A percentile compares a stretch with the other conserved stretches of the same genome.
These are phyloP conservation scores for Penicillium coprophilum DNA, from an alignment of 495 filamentous ascomycete genomes.

Conservation along the genomic window DNA sequence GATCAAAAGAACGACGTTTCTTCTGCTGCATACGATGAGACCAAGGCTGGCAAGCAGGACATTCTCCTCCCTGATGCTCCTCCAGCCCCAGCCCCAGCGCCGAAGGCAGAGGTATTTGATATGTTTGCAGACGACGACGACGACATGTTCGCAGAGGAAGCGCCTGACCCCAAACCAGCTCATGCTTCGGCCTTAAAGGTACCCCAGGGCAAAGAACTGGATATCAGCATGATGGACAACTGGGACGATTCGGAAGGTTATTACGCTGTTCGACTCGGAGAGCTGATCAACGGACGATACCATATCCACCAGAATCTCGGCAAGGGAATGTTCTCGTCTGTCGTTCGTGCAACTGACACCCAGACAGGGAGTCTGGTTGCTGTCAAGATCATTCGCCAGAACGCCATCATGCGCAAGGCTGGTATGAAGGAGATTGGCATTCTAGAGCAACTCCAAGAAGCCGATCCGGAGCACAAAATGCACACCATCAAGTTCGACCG, in stretches of 20 bases:
- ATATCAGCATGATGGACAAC: constrained; percentile 84
- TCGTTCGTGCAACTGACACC: constrained; percentile 85
- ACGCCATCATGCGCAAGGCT: constrained; percentile 88
- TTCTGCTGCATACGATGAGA: constrained; percentile 63
- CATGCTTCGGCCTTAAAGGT: constrained; percentile 48
- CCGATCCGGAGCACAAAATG: constrained; percentile 88
- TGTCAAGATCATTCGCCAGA: constrained; percentile 92
- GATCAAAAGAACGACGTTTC: constrained; percentile 56
- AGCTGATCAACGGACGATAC: constrained; percentile 84
- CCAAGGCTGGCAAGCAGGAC: constrained; percentile 54
- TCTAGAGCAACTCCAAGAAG: constrained; percentile 73
- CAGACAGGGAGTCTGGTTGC: constrained; percentile 71
- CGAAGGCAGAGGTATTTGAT: constrained; percentile 67
- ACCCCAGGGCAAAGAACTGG: constrained; percentile 62
- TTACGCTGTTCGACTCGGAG: constrained; percentile 86
- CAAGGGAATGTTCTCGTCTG: constrained; percentile 92
- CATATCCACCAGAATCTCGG: constrained; percentile 85
- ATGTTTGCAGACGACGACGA: constrained; percentile 96
- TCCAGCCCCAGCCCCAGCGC: constrained; percentile 29
- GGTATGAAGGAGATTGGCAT: constrained; percentile 95
- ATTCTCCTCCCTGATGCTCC: constrained; percentile 51
- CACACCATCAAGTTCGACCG: constrained; percentile 86
- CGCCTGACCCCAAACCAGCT: constrained; percentile 43
- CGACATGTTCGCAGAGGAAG: constrained; percentile 79
- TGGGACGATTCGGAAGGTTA: constrained; percentile 94